Base-by-base conservation (phyloP, 2,329 filamentous ascomycete genomes). In the Harringtonia aguacate region DNA sequence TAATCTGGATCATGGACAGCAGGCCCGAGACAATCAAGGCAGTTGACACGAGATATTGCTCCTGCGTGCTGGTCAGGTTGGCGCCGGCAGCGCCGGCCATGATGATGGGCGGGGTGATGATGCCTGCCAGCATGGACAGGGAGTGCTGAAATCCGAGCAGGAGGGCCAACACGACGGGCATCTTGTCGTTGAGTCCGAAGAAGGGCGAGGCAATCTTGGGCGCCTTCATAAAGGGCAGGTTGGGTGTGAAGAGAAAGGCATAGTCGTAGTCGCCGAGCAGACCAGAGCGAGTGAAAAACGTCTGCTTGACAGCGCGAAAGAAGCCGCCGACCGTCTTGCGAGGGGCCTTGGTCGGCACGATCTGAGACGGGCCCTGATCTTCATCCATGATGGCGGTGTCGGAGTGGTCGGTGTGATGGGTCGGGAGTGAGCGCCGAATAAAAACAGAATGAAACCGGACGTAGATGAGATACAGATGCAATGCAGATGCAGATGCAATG, bases 251-350 rank as follows among this genome's bases (percentile, higher is more conserved):
- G 34, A 95, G 79, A 56, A 88, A 92, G 30, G 61, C 84, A 72
- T 95, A 95, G 70, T 95, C 84, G 62, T 95, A 95, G 54, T 79
- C 72, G 50, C 89, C 89, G 45, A 95, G 62, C 22, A 95, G 72
- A 13, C 89, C 89, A 2, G 88, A 73, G 48, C 69, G 79, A 37
- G 74, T 78, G 43, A 70, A 62, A 50, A 77, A 70, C 7, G 65
- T 63, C 47, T 62, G 64, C 53, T 57, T 65, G 44, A 64, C 21
- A 36, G 51, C 35, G 28, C 49, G 50, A 13, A 65, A 27, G 18
- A 56, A 55, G 40, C 59, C 53, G 43, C 51, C 55, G n/a, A 65
- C 40, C 15, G 57, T 59, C 18, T 33, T 37, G 22, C 24, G 41
- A 9, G 15, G 36, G 8, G 56, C 50, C 27, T 56, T 50, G 40